These are phyloP conservation scores for Prosopis cineraria DNA, from an alignment of 306 rosid species.

Conservation along the genomic window DNA sequence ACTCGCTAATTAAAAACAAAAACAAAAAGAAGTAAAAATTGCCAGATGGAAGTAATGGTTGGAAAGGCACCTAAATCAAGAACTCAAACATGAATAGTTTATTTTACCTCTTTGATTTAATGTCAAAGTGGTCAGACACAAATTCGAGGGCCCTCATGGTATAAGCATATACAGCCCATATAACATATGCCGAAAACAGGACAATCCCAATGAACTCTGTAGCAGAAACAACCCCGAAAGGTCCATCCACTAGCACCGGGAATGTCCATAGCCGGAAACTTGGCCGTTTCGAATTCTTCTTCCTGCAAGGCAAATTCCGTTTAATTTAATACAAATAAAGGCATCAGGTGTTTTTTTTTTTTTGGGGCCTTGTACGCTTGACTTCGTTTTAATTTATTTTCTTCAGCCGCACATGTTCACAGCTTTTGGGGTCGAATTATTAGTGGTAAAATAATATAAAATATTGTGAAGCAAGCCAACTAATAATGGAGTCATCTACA, in stretches of 20 bases:
- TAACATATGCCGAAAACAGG: constrained; percentile 57
- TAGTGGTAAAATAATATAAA: background rate
- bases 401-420: background rate
- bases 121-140: constrained; percentile 25
- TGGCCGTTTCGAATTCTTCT: constrained; percentile 53
- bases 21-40: background rate
- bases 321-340: background rate
- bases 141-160: constrained; percentile 36
- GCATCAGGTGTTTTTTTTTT: background rate
- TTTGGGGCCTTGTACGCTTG: background rate
- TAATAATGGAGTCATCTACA: background rate
- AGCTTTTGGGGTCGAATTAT: background rate
- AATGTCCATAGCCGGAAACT: constrained; percentile 79
- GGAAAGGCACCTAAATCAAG: background rate
- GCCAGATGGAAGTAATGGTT: background rate
- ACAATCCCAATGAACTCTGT: constrained; percentile 78
- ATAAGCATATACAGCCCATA: constrained; percentile 69
- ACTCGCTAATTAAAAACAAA: background rate
- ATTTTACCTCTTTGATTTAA: constrained; percentile 53
- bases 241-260: constrained; percentile 83
- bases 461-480: background rate
- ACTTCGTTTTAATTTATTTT: background rate
- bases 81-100: background rate
- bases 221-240: constrained; percentile 88
- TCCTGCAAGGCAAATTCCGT: constrained; percentile 46